Base-by-base conservation (phyloP, 768 basidiomycete genomes). In the Cubamyces sp. region DNA sequence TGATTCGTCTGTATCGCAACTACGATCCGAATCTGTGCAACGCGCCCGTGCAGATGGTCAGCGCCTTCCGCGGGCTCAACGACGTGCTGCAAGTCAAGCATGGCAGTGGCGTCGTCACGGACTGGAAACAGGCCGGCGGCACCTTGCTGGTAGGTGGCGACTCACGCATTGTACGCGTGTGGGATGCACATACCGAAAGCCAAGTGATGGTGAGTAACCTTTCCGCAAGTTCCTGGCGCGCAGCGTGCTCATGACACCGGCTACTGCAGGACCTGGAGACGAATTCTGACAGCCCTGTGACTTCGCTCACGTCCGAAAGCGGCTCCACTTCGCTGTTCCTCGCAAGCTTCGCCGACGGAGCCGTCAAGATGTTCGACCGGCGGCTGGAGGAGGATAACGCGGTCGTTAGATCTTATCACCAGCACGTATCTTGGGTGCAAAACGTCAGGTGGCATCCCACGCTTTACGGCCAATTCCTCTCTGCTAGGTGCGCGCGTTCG, bases 161-260 rank as follows among this genome's bases (percentile, higher is more conserved):
- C 75, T 90, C 93, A 40, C 85, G 87, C 60, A 86, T 88, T 41
- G 90, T 99, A 63, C 84, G 94, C 61, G 82, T 95, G 4, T 99
- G 97, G 97, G 96, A 99, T 72, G 96, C 95, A 9, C 88, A 92
- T 66, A 90, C 91, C 2, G 97, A 98, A 73, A 86, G 82, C 25
- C 84, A 87, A 59, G 78, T 88, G 46, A 72, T 89, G 77, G 92
- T 94, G 68, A 65, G 87, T 74, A 34, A 11, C 14, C 3, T 3
- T 48, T 62, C 30, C 5, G 40, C 21, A 9, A 19, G 7, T 2
- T 25, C 26, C 15, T 49, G 48, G 49, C 23, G 11, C 9, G 54
- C 14, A 56, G 23, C 68, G 49, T 42, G 34, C 45, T 42, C 47
- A 19, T 39, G 15, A 52, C 40, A 59, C 48, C 47, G 16, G 39